Base-by-base conservation (phyloP, 306 rosid genomes). In the Prunus mume region DNA sequence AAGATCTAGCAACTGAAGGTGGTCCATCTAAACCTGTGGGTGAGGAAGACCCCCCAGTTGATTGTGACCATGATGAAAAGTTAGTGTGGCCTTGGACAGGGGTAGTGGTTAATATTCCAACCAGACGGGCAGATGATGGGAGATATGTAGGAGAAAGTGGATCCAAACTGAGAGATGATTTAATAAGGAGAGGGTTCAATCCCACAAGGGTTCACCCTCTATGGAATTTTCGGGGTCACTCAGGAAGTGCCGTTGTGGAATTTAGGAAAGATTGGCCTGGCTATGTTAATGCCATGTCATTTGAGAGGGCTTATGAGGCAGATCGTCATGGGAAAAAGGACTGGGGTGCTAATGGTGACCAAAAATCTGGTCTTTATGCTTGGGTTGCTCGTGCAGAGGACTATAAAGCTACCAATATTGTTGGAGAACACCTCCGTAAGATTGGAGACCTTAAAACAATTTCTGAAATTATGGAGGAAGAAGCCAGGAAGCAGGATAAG, bases 1-100 rank as follows among this genome's bases (percentile, higher is more conserved):
- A 81, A 19, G 89, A 92, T 89, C 68, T 87, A 25, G 80, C 58
- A 47, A 61, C 79, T 57, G 75, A 78, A 79, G 64, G n/a, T 74
- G 81, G 85, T 84, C 88, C 91, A 24, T 83, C 93, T 63, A 74
- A 82, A 78, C 82, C 78, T 72, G 85, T 3, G 20, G 73, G 14
- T 64, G 84, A 85, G 74, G 85, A 85, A 57, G 86, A 90, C 25
- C 85, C 88, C 62, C 74, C 75, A 27, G 60, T 72, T n/a, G 76
- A 62, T 68, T 85, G 86, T 46, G 74, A 88, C 79, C 89, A 81
- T 14, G 91, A 86, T 78, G 91, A 87, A 77, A 89, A 81, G 58
- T 86, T 93, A 68, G 97, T 96, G 72, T 91, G 96, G 97, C 98
- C 99, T 51, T 93, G 99, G 99, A 86, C 83, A 62, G 98, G 98